Evolutionary conservation across 495 filamentous ascomycete genomes (phyloP).

Genomic region (Filosporella fistucella): DNA sequence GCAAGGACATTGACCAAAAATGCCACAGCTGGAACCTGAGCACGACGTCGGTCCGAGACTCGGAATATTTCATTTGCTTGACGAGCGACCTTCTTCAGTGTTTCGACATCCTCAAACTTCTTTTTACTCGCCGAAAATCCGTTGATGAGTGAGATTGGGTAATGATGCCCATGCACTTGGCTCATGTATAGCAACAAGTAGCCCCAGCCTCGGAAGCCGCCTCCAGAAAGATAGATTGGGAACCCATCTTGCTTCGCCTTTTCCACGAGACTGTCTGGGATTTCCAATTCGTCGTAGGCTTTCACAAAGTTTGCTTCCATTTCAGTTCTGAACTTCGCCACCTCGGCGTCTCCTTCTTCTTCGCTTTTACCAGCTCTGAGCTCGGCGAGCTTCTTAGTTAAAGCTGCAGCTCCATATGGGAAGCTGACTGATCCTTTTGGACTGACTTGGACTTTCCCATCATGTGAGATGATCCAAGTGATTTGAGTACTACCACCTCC

Average conservation of each 20-base stretch:
- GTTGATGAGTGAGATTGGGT: constrained; percentile 73
- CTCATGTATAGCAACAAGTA: constrained; percentile 53
- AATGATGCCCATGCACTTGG: constrained; percentile 46
- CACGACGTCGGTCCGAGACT: constrained; percentile 59
- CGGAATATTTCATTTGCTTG: constrained; percentile 51
- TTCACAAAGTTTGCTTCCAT: constrained; percentile 43
- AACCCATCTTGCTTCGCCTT: constrained; percentile 44
- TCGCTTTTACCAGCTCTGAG: constrained; percentile 25
- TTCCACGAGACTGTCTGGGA: constrained; percentile 44
- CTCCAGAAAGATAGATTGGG: constrained; percentile 63
- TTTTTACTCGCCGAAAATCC: constrained; percentile 50
- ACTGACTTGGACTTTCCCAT: constrained; percentile 46
- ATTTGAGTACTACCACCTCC: constrained; percentile 71
- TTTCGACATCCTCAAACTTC: constrained; percentile 49
- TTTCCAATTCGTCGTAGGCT: constrained; percentile 44
- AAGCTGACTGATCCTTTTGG: constrained; percentile 55
- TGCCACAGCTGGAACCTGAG: constrained; percentile 64
- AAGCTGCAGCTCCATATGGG: constrained; percentile 68
- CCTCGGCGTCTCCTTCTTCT: constrained; percentile 25
- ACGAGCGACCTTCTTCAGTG: constrained; percentile 36
- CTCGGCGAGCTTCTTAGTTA: constrained; percentile 42
- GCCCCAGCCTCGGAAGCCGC: constrained; percentile 70
- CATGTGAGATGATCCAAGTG: constrained; percentile 55
- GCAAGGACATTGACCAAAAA: constrained; percentile 57
- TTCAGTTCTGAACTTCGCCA: constrained; percentile 41